Conservation (phyloP, 1,284 basidiomycete genomes). For the Megacollybia platyphylla region DNA sequence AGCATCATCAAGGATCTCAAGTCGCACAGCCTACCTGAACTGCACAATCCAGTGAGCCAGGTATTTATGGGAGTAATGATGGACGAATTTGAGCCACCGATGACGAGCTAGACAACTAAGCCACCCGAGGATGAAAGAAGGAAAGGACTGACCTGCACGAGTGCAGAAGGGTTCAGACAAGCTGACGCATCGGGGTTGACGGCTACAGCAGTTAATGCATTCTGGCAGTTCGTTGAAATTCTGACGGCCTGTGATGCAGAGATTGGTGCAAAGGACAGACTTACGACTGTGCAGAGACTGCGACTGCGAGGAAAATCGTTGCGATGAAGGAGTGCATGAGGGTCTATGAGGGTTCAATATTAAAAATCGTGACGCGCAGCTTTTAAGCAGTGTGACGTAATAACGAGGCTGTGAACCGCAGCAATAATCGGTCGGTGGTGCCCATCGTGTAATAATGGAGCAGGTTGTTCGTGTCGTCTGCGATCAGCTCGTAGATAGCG, state of each 20-base stretch:
- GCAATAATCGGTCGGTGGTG: no score
- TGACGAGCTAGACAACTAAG: slow-evolving; percentile 19
- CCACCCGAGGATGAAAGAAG: no score
- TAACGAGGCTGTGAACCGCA: no score
- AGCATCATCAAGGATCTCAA: background rate
- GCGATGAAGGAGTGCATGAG: background rate
- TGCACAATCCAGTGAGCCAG: slow-evolving; percentile 48
- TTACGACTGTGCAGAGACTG: slow-evolving; percentile 3
- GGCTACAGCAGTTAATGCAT: slow-evolving; percentile 25
- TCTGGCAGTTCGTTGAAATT: slow-evolving; percentile 16
- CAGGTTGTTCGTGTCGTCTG: no score
- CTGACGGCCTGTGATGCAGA: slow-evolving; percentile 11
- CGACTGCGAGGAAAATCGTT: background rate
- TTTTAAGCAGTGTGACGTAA: no score
- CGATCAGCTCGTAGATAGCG: no score
- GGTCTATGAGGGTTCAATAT: no score
- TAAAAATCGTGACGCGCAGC: no score
- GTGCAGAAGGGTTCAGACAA: slow-evolving; percentile 39
- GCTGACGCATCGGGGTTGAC: slow-evolving; percentile 29
- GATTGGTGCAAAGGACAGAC: slow-evolving; percentile 6
- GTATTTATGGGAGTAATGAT: slow-evolving; percentile 36
- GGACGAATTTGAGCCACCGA: slow-evolving; percentile 25
- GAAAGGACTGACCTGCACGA: slow-evolving; percentile 11
- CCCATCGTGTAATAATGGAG: no score
- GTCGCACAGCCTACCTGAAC: slow-evolving; percentile 17